A percentile compares a stretch with the other conserved stretches of the same genome.
Evolutionary conservation across 352 stramenopile species (phyloP).

Genomic region (Phytopythium delawarense): DNA sequence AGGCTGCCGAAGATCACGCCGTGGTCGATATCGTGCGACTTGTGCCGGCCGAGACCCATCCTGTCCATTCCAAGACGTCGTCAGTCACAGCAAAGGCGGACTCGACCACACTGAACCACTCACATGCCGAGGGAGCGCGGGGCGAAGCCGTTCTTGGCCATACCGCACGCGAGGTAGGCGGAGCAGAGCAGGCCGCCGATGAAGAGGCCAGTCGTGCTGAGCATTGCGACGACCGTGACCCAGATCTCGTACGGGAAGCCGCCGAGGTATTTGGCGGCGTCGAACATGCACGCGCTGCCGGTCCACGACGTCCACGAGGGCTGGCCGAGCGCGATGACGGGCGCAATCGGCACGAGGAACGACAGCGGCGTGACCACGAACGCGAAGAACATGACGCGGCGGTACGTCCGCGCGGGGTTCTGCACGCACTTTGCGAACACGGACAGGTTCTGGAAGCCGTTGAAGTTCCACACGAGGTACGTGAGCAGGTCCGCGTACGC

Average conservation of each 20-base stretch:
- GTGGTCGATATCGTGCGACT: slow-evolving; percentile 21
- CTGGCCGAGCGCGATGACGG: slow-evolving; percentile 28
- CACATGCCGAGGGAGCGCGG: slow-evolving; percentile 39
- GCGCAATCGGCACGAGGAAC: slow-evolving; percentile 39
- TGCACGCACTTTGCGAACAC: slow-evolving; percentile 42
- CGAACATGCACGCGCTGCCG: slow-evolving; percentile 25
- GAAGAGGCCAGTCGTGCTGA: slow-evolving; percentile 42
- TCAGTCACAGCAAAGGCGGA: background rate
- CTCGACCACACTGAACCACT: background rate
- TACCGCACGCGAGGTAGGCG: slow-evolving; percentile 50
- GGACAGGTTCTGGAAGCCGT: slow-evolving; percentile 52
- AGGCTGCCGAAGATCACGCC: slow-evolving; percentile 53
- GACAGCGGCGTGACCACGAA: slow-evolving; percentile 32
- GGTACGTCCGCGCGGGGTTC: slow-evolving; percentile 29
- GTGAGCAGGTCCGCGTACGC: slow-evolving; percentile 21
- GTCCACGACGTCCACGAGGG: slow-evolving; percentile 44
- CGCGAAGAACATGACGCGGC: slow-evolving; percentile 36
- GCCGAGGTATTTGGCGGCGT: slow-evolving; percentile 31
- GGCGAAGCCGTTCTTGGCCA: slow-evolving; percentile 45
- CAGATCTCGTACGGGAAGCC: slow-evolving; percentile 25
- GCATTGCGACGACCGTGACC: slow-evolving; percentile 25
- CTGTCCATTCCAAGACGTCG: slow-evolving; percentile 1
- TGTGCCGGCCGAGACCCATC: slow-evolving; percentile 23
- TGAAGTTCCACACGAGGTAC: slow-evolving; percentile 48
- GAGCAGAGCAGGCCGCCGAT: slow-evolving; percentile 40